Conservation (phyloP, 345 rosid species). For the Camelina neglecta region DNA sequence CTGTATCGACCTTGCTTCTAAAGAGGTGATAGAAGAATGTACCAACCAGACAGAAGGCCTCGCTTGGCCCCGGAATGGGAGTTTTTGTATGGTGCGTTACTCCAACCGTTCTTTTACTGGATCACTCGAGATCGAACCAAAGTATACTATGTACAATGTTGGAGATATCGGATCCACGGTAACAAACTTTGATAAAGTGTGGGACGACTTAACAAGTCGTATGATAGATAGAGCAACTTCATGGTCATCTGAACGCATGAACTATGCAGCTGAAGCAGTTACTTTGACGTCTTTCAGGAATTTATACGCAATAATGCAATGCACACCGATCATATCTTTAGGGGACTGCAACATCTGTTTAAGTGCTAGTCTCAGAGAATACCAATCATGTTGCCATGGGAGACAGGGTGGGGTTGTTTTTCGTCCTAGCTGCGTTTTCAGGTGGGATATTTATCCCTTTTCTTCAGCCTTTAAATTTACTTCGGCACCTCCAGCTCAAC, state of each 20-base stretch:
- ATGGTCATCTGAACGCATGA: not conserved
- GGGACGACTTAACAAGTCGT: not conserved
- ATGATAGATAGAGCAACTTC: not conserved
- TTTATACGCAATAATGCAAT: constrained; percentile 15
- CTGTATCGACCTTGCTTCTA: no score
- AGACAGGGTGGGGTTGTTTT: not conserved
- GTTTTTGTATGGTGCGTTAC: constrained; percentile 45
- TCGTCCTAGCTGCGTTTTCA: constrained; percentile 8
- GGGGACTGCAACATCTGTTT: not conserved
- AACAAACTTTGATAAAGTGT: not conserved
- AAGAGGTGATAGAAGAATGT: no score
- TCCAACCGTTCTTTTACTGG: constrained; percentile 26
- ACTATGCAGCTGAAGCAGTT: not conserved
- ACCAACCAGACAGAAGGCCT: constrained; percentile 18
- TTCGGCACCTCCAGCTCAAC: not conserved
- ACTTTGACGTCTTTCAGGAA: not conserved
- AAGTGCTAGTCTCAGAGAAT: not conserved
- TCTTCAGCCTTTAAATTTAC: not conserved
- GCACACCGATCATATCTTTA: constrained; percentile 4
- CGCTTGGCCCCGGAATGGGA: not conserved
- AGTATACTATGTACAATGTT: not conserved
- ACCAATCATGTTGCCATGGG: not conserved
- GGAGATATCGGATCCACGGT: not conserved
- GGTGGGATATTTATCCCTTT: constrained; percentile 26
- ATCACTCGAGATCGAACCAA: not conserved